Evolutionary conservation across 805 yeast species (phyloP).

Genomic region (Clavispora carvajalis): DNA sequence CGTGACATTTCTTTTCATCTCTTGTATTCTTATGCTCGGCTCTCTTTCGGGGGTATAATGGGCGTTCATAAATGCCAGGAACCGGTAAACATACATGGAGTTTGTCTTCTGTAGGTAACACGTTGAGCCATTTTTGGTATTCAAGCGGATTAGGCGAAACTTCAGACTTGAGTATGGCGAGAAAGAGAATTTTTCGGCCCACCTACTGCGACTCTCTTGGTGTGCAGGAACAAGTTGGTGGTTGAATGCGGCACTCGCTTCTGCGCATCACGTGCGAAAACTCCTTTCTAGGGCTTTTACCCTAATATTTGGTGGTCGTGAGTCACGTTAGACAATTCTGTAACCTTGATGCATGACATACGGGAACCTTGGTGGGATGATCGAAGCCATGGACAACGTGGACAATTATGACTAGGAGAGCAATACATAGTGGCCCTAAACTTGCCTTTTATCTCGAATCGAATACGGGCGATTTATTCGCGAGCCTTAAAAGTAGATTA

Average conservation of each 20-base stretch:
- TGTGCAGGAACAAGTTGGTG: not conserved
- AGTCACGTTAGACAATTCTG: too few species aligned
- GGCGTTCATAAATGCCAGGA: not conserved
- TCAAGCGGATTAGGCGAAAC: constrained; percentile 1
- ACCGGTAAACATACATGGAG: constrained; percentile 12
- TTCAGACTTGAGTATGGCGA: not conserved
- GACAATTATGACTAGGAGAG: too few species aligned
- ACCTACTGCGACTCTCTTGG: not conserved
- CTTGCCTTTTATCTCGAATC: too few species aligned
- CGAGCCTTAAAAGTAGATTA: too few species aligned
- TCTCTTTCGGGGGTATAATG: not conserved
- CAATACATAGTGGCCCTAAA: too few species aligned
- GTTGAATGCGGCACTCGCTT: not conserved
- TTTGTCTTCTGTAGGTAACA: constrained; percentile 25
- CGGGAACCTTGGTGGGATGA: too few species aligned
- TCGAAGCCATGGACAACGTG: too few species aligned
- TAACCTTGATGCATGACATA: too few species aligned
- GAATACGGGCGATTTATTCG: too few species aligned
- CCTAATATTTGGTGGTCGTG: not conserved
- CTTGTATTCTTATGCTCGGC: not conserved
- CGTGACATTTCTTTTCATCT: not conserved
- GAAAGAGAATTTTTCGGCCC: constrained; percentile 2
- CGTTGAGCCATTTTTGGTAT: constrained; percentile 84
- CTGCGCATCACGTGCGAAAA: not conserved
- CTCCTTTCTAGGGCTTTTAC: not conserved